Conservation (phyloP, 1,284 basidiomycete species). For the Mycena sp. region DNA sequence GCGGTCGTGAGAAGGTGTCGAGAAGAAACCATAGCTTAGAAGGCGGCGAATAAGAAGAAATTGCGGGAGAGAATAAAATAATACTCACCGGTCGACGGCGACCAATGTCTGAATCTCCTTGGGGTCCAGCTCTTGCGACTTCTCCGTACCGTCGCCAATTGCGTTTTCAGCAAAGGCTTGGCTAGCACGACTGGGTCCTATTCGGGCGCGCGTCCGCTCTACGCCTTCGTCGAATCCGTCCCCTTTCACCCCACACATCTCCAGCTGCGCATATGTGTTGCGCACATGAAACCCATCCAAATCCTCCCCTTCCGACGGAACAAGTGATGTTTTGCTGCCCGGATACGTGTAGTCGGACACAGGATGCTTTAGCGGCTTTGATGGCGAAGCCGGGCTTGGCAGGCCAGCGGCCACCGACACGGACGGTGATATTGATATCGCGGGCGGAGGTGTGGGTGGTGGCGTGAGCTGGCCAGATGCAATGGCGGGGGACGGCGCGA, state of each 20-base stretch:
- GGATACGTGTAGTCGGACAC: slow-evolving; percentile 46
- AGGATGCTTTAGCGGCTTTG: slow-evolving; percentile 50
- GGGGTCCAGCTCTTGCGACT: slow-evolving; percentile 65
- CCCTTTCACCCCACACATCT: slow-evolving; percentile 86
- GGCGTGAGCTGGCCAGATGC: slow-evolving; percentile 47
- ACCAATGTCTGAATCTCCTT: slow-evolving; percentile 78
- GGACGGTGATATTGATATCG: slow-evolving; percentile 36
- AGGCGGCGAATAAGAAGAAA: slow-evolving; percentile 37
- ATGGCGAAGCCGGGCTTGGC: slow-evolving; percentile 35
- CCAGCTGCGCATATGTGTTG: slow-evolving; percentile 89
- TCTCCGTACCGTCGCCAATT: slow-evolving; percentile 66
- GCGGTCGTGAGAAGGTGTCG: slow-evolving; percentile 80
- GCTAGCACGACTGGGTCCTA: slow-evolving; percentile 68
- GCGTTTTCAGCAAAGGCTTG: slow-evolving; percentile 67
- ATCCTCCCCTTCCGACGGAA: slow-evolving; percentile 83
- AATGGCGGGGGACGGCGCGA: slow-evolving; percentile 44
- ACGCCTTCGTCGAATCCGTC: slow-evolving; percentile 93
- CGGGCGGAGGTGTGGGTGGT: slow-evolving; percentile 45
- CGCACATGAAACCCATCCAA: slow-evolving; percentile 88
- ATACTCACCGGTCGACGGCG: slow-evolving; percentile 81
- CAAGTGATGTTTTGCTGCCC: slow-evolving; percentile 68
- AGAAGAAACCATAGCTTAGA: slow-evolving; percentile 89
- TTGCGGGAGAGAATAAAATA: slow-evolving; percentile 14
- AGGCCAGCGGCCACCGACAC: slow-evolving; percentile 41
- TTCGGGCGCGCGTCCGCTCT: slow-evolving; percentile 90